phyloP scores from a whole-genome alignment of 495 filamentous ascomycete species.

The Penicillium flavigenum region DNA sequence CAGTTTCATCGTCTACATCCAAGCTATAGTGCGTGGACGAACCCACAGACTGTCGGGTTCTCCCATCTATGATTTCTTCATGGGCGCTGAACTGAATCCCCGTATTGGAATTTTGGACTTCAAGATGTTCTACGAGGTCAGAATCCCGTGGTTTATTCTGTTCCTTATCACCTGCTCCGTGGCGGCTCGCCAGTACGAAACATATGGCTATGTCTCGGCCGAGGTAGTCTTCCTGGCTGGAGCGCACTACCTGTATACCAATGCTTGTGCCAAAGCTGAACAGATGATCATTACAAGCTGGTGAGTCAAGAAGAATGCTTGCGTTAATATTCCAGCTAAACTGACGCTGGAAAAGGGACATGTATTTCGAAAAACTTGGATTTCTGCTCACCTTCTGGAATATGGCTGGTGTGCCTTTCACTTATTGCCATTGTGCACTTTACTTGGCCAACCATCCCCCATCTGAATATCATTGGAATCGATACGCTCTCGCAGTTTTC shows the following conservation, averaged over 20 bases:
- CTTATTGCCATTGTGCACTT: slow-evolving; percentile 92
- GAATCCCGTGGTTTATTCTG: slow-evolving; percentile 92
- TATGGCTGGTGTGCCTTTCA: slow-evolving; percentile 87
- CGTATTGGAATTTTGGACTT: slow-evolving; percentile 86
- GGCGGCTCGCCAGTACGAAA: slow-evolving; percentile 80
- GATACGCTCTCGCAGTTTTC: slow-evolving; percentile 57
- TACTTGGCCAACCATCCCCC: slow-evolving; percentile 87
- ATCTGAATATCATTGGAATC: slow-evolving; percentile 71
- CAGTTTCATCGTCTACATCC: slow-evolving; percentile 74
- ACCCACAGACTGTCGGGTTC: slow-evolving; percentile 88
- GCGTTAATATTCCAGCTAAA: neutral
- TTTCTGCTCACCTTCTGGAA: slow-evolving; percentile 99
- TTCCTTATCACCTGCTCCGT: slow-evolving; percentile 72
- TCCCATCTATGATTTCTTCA: slow-evolving; percentile 95
- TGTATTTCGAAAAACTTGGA: slow-evolving; percentile 98
- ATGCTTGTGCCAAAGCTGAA: slow-evolving; percentile 92
- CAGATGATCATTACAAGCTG: slow-evolving; percentile 89
- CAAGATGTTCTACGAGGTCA: slow-evolving; percentile 99
- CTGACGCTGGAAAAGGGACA: slow-evolving; percentile 58
- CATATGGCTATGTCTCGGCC: slow-evolving; percentile 81
- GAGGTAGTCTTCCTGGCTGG: slow-evolving; percentile 81
- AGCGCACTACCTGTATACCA: slow-evolving; percentile 90
- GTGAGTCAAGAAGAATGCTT: neutral
- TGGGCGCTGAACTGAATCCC: slow-evolving; percentile 96
- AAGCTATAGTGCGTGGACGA: slow-evolving; percentile 70